Percentiles rank a stretch among this genome's conserved stretches.
phyloP scores from a whole-genome alignment of 192 early-diverging fungal species.

The Coemansia biformis region DNA sequence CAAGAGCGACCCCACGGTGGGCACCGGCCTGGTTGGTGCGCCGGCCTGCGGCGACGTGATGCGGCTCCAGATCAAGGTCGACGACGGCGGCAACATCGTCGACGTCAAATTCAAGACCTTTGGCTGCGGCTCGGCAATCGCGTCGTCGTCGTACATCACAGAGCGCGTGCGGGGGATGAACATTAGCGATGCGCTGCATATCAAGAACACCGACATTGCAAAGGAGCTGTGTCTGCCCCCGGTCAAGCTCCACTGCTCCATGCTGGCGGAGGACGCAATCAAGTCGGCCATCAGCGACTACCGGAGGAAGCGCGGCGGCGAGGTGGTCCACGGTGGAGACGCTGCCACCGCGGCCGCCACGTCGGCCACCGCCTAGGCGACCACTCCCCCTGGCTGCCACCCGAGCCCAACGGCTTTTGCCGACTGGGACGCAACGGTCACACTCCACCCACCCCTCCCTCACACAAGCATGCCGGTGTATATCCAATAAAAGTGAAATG shows the following conservation, averaged over 20 bases:
- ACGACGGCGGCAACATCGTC: slow-evolving; percentile 87
- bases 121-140: slow-evolving; percentile 96
- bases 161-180: slow-evolving; percentile 94
- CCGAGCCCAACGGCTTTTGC: neutral
- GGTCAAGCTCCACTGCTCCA: slow-evolving; percentile 97
- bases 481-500: no score
- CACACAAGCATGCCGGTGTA: no score
- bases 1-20: slow-evolving; percentile 82
- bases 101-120: slow-evolving; percentile 99
- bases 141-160: slow-evolving; percentile 84
- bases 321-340: slow-evolving; percentile 11
- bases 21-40: slow-evolving; percentile 91
- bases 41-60: slow-evolving; percentile 88
- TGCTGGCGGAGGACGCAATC: slow-evolving; percentile 99
- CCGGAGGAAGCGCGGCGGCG: slow-evolving; percentile 69
- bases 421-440: no score
- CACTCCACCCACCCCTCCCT: no score
- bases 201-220: slow-evolving; percentile 97
- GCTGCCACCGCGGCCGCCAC: slow-evolving; percentile 12
- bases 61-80: slow-evolving; percentile 95
- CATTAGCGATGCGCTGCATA: slow-evolving; percentile 81
- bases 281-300: slow-evolving; percentile 98
- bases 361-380: no score
- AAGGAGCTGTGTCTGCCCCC: slow-evolving; percentile 92
- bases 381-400: no score